A percentile compares a stretch with the other conserved stretches of the same genome.
Evolutionary conservation across 495 filamentous ascomycete genomes (phyloP).

Genomic region (Aspergillus asperescens): DNA sequence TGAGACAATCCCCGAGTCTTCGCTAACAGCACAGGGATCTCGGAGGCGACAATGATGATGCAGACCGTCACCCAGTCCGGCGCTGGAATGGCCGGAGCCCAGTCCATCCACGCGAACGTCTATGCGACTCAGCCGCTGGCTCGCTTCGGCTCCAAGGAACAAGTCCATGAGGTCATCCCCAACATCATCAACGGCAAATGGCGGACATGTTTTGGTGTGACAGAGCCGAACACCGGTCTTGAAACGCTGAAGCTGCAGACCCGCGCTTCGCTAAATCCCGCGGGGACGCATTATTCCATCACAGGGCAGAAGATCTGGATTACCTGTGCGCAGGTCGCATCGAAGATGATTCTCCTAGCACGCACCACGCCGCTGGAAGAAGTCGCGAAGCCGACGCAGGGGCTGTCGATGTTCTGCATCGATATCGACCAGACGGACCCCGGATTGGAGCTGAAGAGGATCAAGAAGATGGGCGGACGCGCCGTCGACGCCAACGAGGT

Average conservation of each 20-base stretch:
- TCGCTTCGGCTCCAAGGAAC: conserved; percentile 59
- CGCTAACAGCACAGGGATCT: conserved; percentile 49
- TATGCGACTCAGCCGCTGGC: conserved; percentile 74
- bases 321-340: conserved; percentile 69
- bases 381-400: conserved; percentile 60
- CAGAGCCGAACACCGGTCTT: conserved; percentile 61
- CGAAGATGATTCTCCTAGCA: conserved; percentile 72
- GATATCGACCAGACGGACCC: conserved; percentile 55
- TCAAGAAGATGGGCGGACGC: conserved; percentile 76
- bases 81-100: conserved; percentile 72
- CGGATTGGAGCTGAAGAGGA: conserved; percentile 58
- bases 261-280: conserved; percentile 41
- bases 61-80: conserved; percentile 74
- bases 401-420: conserved; percentile 72
- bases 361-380: conserved; percentile 64
- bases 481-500: conserved; percentile 81
- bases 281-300: conserved; percentile 53
- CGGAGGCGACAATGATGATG: conserved; percentile 81
- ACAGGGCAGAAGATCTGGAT: conserved; percentile 83
- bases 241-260: conserved; percentile 68
- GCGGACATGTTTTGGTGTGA: conserved; percentile 69
- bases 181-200: conserved; percentile 63
- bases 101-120: conserved; percentile 71
- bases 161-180: conserved; percentile 56
- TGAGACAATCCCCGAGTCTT: conserved; percentile 27